Evolutionary conservation across 306 rosid species (phyloP).

Genomic region (Cicer judaicum): DNA sequence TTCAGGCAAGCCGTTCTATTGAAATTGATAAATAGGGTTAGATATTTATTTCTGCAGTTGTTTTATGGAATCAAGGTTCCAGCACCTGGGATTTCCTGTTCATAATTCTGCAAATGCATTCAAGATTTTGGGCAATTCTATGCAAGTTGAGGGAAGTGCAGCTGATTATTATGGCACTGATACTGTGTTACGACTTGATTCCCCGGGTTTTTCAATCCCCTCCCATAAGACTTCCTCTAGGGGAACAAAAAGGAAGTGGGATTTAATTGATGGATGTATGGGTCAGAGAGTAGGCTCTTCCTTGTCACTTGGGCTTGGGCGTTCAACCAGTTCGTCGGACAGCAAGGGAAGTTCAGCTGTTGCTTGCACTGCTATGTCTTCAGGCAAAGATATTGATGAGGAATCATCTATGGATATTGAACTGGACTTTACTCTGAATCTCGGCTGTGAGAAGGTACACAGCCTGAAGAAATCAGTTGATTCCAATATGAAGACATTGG

Average conservation of each 20-base stretch:
- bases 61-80: slow-evolving; percentile 71
- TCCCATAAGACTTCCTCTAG: slow-evolving; percentile 51
- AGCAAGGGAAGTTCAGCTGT: slow-evolving; percentile 92
- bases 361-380: slow-evolving; percentile 84
- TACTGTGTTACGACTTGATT: slow-evolving; percentile 75
- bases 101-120: slow-evolving; percentile 69
- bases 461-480: slow-evolving; percentile 56
- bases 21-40: slow-evolving; percentile 46
- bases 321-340: slow-evolving; percentile 78
- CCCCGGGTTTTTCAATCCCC: slow-evolving; percentile 61
- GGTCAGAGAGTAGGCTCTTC: slow-evolving; percentile 68
- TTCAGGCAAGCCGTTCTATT: slow-evolving; percentile 61
- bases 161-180: slow-evolving; percentile 57
- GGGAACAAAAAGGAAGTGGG: slow-evolving; percentile 87
- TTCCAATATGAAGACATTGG: slow-evolving; percentile 53
- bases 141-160: slow-evolving; percentile 57
- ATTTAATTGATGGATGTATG: slow-evolving; percentile 57
- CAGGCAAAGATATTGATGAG: slow-evolving; percentile 87
- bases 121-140: slow-evolving; percentile 60
- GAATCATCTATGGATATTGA: slow-evolving; percentile 86
- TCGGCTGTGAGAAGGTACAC: slow-evolving; percentile 68
- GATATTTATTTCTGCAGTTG: slow-evolving; percentile 42
- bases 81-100: slow-evolving; percentile 64
- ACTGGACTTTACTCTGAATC: slow-evolving; percentile 71
- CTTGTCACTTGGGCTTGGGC: slow-evolving; percentile 82